A percentile compares a stretch with the other conserved stretches of the same genome.
Evolutionary conservation across 1,139 yeast genomes (phyloP).

Genomic region (Kodamaea anthophila): DNA sequence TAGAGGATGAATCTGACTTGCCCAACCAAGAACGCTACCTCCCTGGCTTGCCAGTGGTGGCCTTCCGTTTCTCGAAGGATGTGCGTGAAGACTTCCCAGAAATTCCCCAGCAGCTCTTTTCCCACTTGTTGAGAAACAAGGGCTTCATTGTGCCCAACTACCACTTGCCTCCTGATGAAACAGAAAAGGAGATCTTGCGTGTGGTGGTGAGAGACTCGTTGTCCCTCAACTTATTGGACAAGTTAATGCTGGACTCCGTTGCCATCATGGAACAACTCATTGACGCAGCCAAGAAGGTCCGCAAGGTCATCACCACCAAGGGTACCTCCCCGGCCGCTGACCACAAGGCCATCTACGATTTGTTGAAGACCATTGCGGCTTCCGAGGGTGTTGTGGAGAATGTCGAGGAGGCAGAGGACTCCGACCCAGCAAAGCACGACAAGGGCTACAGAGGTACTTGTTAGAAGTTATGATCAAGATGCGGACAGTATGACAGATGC

Average conservation of each 20-base stretch:
- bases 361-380: slow-evolving; percentile 37
- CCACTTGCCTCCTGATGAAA: slow-evolving; percentile 62
- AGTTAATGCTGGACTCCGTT: slow-evolving; percentile 62
- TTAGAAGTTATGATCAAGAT: too few species aligned
- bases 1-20: slow-evolving; percentile 12
- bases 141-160: slow-evolving; percentile 92
- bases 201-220: slow-evolving; percentile 77
- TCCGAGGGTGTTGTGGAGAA: slow-evolving; percentile 34
- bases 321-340: slow-evolving; percentile 15
- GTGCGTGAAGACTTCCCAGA: slow-evolving; percentile 62
- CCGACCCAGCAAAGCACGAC: slow-evolving; percentile 26
- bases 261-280: slow-evolving; percentile 51
- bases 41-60: slow-evolving; percentile 86
- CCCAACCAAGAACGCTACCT: slow-evolving; percentile 30
- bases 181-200: slow-evolving; percentile 63
- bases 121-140: slow-evolving; percentile 67
- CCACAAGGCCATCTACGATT: slow-evolving; percentile 22
- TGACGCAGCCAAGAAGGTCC: slow-evolving; percentile 25
- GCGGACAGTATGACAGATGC: too few species aligned
- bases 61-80: slow-evolving; percentile 64
- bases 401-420: slow-evolving; percentile 20
- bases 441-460: slow-evolving; percentile 52
- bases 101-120: slow-evolving; percentile 77
- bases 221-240: slow-evolving; percentile 65
- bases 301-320: slow-evolving; percentile 15